Percentiles rank a stretch among this genome's conserved stretches.
phyloP scores from a whole-genome alignment of 495 filamentous ascomycete genomes.

The Cercophora scortea region DNA sequence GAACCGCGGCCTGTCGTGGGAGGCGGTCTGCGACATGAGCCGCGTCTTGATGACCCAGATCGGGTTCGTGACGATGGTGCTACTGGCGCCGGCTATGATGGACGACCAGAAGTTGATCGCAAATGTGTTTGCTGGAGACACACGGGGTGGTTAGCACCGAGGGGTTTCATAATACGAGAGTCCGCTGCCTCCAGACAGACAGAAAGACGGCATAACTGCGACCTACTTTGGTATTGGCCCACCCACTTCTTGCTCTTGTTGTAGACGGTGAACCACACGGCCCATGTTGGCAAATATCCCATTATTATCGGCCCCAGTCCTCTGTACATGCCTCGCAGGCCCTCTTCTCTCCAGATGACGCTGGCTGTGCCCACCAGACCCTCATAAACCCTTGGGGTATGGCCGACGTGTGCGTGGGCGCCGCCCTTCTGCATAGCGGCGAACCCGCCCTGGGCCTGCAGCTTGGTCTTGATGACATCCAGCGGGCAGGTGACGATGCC shows the following conservation, averaged over 20 bases:
- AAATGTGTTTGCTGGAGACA: slow-evolving; percentile 28
- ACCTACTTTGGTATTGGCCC: slow-evolving; percentile 57
- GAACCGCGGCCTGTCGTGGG: slow-evolving; percentile 25
- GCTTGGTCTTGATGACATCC: slow-evolving; percentile 98
- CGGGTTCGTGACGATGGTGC: slow-evolving; percentile 92
- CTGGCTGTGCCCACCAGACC: slow-evolving; percentile 81
- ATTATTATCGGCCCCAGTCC: slow-evolving; percentile 89
- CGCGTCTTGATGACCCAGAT: slow-evolving; percentile 99
- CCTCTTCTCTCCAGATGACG: slow-evolving; percentile 80
- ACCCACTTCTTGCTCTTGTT: slow-evolving; percentile 74
- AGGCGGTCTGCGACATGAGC: slow-evolving; percentile 77
- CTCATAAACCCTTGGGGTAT: slow-evolving; percentile 56
- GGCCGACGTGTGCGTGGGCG: slow-evolving; percentile 23
- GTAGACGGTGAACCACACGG: slow-evolving; percentile 94
- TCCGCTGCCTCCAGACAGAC: neutral
- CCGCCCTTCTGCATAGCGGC: slow-evolving; percentile 30
- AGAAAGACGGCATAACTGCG: neutral
- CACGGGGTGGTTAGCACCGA: slow-evolving; percentile 6
- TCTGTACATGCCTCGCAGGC: slow-evolving; percentile 84
- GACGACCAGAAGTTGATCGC: slow-evolving; percentile 63
- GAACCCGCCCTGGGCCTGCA: slow-evolving; percentile 92
- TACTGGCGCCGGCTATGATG: slow-evolving; percentile 81
- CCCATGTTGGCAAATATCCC: slow-evolving; percentile 96
- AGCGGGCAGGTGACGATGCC: slow-evolving; percentile 94
- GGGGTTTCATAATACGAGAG: neutral